Evolutionary conservation across 2,329 filamentous ascomycete species (phyloP).

Genomic region (Paracoccidioides lutzii): DNA sequence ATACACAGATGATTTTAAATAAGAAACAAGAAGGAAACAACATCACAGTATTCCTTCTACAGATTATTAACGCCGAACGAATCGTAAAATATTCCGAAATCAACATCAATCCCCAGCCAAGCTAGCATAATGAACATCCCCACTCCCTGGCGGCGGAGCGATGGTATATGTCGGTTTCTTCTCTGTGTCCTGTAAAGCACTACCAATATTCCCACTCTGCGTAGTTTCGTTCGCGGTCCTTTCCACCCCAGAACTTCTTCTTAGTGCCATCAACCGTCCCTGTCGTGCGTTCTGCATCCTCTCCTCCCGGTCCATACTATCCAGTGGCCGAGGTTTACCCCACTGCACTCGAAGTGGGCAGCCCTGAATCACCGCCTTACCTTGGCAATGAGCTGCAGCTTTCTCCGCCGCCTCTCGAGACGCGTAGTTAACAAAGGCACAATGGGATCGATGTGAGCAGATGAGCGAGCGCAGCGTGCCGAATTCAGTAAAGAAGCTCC

Average conservation of each 20-base stretch:
- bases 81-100: not conserved
- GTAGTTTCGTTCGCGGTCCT: slow-evolving; percentile 11
- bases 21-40: not conserved
- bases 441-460: slow-evolving; percentile 94
- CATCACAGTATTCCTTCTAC: too few relatives aligned
- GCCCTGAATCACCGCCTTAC: slow-evolving; percentile 76
- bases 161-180: slow-evolving; percentile 37
- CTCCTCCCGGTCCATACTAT: slow-evolving; percentile 80
- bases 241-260: slow-evolving; percentile 19
- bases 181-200: slow-evolving; percentile 29
- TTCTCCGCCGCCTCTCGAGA: slow-evolving; percentile 72
- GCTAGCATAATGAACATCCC: slow-evolving; percentile 73
- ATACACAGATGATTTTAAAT: not conserved
- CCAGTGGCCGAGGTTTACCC: slow-evolving; percentile 84
- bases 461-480: slow-evolving; percentile 86
- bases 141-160: slow-evolving; percentile 65
- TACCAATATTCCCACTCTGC: slow-evolving; percentile 23
- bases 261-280: slow-evolving; percentile 49
- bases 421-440: slow-evolving; percentile 90
- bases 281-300: slow-evolving; percentile 69
- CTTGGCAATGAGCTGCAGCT: slow-evolving; percentile 73
- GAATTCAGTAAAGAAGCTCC: slow-evolving; percentile 77
- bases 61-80: not conserved
- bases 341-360: slow-evolving; percentile 83
- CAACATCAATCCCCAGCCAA: slow-evolving; percentile 58